These are phyloP conservation scores for Oldenlandia corymbosa DNA, from an alignment of 257 asterid genomes.

Conservation along the genomic window DNA sequence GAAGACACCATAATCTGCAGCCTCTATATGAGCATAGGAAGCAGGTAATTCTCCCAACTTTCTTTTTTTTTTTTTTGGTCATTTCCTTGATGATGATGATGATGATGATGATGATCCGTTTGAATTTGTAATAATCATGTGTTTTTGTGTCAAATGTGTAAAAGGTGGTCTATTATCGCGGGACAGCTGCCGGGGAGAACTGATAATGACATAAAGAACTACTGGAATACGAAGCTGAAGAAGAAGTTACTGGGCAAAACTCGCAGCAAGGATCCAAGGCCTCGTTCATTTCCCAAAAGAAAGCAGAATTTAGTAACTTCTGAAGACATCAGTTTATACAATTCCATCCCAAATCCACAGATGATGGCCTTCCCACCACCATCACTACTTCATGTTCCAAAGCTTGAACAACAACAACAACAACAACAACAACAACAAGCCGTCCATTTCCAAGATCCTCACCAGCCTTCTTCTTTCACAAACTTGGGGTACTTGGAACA, in stretches of 20 bases:
- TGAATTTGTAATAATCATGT: no score
- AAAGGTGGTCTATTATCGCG: constrained; percentile 44
- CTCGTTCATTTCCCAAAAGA: constrained; percentile 5
- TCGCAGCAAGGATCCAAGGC: constrained; percentile 24
- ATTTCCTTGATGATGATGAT: no score
- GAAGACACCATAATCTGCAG: constrained; percentile 40
- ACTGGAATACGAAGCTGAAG: constrained; percentile 45
- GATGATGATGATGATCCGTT: no score
- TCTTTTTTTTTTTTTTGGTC: no score
- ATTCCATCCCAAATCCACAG: constrained; percentile 8
- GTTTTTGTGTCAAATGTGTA: no score
- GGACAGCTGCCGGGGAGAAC: constrained; percentile 37
- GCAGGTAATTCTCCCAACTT: constrained; percentile 27
- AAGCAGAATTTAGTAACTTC: background rate
- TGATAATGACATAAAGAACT: constrained; percentile 39
- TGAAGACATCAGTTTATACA: background rate
- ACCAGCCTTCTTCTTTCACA: background rate
- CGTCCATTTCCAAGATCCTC: background rate
- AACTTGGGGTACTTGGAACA: constrained; percentile 3
- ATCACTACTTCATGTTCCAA: no score
- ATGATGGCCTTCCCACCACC: constrained; percentile 10
- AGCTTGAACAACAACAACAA: background rate
- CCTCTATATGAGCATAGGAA: constrained; percentile 37
- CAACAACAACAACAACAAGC: background rate
- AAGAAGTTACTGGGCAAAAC: constrained; percentile 28